These are phyloP conservation scores for Chlorophyllum brunneum DNA, from an alignment of 768 basidiomycete species.

Conservation along the genomic window DNA sequence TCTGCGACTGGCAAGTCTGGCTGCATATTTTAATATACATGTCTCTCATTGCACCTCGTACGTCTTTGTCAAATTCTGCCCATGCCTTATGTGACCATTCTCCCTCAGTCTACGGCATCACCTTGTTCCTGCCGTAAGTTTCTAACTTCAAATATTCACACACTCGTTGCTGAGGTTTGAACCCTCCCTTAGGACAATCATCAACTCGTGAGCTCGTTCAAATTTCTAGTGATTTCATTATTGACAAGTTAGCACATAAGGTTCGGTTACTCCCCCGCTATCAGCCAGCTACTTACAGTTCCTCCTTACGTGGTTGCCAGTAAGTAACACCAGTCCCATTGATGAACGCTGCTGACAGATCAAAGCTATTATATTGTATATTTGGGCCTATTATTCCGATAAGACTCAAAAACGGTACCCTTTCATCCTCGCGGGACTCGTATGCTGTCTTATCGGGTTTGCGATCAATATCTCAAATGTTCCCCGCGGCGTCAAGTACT, in stretches of 20 bases:
- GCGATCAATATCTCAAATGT: constrained; percentile 57
- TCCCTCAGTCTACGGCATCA: constrained; percentile 59
- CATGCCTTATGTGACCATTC: background rate
- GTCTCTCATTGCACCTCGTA: constrained; percentile 55
- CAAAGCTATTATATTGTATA: constrained; percentile 48
- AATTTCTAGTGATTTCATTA: background rate
- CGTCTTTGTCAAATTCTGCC: constrained; percentile 24
- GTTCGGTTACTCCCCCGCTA: constrained; percentile 53
- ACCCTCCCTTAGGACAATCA: constrained; percentile 46
- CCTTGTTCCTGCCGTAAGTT: constrained; percentile 64
- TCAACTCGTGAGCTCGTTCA: constrained; percentile 36
- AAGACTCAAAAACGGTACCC: constrained; percentile 48
- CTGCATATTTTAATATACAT: constrained; percentile 55
- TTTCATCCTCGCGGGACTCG: constrained; percentile 51
- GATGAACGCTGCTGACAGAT: background rate
- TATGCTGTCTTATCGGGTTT: constrained; percentile 55
- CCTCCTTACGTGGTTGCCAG: constrained; percentile 65
- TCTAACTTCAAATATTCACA: background rate
- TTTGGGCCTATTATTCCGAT: constrained; percentile 59
- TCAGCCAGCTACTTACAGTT: constrained; percentile 63
- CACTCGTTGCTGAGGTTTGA: background rate
- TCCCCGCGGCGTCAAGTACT: constrained; percentile 57
- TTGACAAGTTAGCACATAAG: constrained; percentile 26
- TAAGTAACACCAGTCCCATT: constrained; percentile 25
- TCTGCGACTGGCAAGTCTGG: constrained; percentile 61